Evolutionary conservation across 495 filamentous ascomycete genomes (phyloP), one percentile per base, ranked within the genome.

Genomic region (Neurospora hispaniola): DNA sequence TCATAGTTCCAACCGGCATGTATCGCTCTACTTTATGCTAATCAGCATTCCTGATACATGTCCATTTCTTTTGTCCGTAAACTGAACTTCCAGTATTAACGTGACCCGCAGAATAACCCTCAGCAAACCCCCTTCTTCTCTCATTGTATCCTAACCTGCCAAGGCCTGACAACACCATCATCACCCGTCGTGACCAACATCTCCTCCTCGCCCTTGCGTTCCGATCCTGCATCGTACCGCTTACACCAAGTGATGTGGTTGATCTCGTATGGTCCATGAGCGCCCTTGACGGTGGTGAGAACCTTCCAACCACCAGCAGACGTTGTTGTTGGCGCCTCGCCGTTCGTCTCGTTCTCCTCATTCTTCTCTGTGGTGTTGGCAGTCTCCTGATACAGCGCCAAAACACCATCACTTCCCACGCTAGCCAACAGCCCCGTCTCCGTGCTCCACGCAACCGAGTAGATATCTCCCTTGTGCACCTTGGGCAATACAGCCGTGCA

Each of bases 261-360:
- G 75, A 98, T 85, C 81, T 99, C 96, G 79, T 93, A 97, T 6
- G 96, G 92, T 0, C 91, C 94, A 80, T 99, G 96, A 6, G 91
- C 93, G 11, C 87, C 88, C 42, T 89, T 84, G 1, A 92, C 73
- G 42, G 88, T 87, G 0, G 88, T 89, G 43, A 93, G 73, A 39
- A 94, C 79, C 16, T 84, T 82, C 94, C 96, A 97, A 70, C 87
- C 85, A 7, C 86, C 89, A 23, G 80, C 73, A 48, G 44, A 54
- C 16, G 73, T 72, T 72, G 46, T 72, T 71, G 66, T 76, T 71
- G 31, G 38, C 35, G 23, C 35, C 6, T 35, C 27, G n/a, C 10
- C 70, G 1, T 39, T 46, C 12, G 69, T 44, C 69, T 88, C 79
- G 31, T 82, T 78, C 7, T 79, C 79, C 40, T 82, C 80, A 2